Evolutionary conservation across 2,329 filamentous ascomycete species (phyloP).

Genomic region (Cordyceps javanica): DNA sequence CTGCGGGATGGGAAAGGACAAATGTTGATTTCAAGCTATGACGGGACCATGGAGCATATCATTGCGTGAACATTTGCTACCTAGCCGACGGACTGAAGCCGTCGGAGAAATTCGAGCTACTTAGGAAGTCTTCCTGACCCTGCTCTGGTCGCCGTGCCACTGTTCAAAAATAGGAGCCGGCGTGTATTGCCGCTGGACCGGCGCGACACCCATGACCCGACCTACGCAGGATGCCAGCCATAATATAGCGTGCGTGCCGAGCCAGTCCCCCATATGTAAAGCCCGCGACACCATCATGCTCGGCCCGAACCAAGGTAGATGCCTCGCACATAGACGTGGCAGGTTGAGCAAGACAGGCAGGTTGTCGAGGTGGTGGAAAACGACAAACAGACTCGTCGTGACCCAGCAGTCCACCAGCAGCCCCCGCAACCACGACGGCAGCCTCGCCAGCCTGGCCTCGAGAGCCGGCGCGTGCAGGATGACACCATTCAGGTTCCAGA

Average conservation of each 20-base stretch:
- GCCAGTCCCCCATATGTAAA: background rate
- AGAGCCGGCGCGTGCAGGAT: constrained; percentile 22
- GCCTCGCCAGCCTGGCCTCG: background rate
- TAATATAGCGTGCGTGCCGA: background rate
- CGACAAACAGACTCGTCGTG: constrained; percentile 23
- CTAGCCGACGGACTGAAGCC: too few species aligned
- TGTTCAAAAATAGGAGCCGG: constrained; percentile 8
- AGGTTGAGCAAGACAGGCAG: constrained; percentile 23
- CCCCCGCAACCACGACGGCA: constrained; percentile 13
- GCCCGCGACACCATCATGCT: fast-evolving
- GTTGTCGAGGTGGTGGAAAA: constrained; percentile 25
- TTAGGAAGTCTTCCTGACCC: background rate
- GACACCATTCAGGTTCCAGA: constrained; percentile 42
- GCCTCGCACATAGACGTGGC: background rate
- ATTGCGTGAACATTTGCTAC: background rate
- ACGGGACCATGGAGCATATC: background rate
- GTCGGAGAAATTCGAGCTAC: background rate
- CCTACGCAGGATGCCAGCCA: constrained; percentile 10
- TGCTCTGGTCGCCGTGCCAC: background rate
- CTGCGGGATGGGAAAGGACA: constrained; percentile 62
- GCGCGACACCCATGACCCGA: background rate
- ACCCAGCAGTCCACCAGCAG: constrained; percentile 23
- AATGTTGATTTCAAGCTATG: constrained; percentile 69
- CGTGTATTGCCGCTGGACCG: constrained; percentile 8
- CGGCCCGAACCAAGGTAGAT: background rate